Evolutionary conservation across 768 basidiomycete species (phyloP).

Genomic region (Lactarius akahatsu): DNA sequence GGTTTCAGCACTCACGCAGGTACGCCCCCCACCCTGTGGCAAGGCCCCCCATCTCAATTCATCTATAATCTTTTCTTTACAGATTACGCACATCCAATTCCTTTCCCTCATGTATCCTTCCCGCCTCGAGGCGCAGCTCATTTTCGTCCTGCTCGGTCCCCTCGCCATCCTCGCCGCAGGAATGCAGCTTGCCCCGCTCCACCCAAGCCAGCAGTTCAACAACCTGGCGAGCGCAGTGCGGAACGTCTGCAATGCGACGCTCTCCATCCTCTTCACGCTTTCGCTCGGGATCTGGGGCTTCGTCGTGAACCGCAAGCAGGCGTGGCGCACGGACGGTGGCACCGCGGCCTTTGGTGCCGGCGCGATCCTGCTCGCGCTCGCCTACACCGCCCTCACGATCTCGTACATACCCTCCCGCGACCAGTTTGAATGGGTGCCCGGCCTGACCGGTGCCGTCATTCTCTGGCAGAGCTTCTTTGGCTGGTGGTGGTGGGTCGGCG

Average conservation of each 20-base stretch:
- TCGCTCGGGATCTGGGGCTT: constrained; percentile 93
- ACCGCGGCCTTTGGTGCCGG: constrained; percentile 91
- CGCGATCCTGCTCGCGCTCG: constrained; percentile 76
- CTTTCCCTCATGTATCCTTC: constrained; percentile 94
- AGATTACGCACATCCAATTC: constrained; percentile 98
- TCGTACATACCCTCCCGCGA: constrained; percentile 81
- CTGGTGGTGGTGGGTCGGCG: constrained; percentile 99
- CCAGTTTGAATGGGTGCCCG: constrained; percentile 88
- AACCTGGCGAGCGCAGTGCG: constrained; percentile 68
- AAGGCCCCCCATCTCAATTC: neutral
- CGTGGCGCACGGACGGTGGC: constrained; percentile 96
- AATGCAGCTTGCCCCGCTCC: constrained; percentile 81
- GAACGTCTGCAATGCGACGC: constrained; percentile 94
- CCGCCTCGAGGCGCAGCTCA: constrained; percentile 78
- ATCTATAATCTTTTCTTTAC: constrained; percentile 5
- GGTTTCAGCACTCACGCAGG: constrained; percentile 83
- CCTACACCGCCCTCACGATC: constrained; percentile 84
- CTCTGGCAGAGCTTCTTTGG: constrained; percentile 97
- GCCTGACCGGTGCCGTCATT: constrained; percentile 85
- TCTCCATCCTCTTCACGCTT: constrained; percentile 91
- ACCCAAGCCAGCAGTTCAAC: constrained; percentile 34
- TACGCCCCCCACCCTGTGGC: constrained; percentile 37
- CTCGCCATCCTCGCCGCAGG: constrained; percentile 80
- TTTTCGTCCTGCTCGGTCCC: constrained; percentile 83
- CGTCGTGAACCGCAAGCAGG: constrained; percentile 81